phyloP scores from a whole-genome alignment of 2,329 filamentous ascomycete species.

The Cryphonectria japonica region DNA sequence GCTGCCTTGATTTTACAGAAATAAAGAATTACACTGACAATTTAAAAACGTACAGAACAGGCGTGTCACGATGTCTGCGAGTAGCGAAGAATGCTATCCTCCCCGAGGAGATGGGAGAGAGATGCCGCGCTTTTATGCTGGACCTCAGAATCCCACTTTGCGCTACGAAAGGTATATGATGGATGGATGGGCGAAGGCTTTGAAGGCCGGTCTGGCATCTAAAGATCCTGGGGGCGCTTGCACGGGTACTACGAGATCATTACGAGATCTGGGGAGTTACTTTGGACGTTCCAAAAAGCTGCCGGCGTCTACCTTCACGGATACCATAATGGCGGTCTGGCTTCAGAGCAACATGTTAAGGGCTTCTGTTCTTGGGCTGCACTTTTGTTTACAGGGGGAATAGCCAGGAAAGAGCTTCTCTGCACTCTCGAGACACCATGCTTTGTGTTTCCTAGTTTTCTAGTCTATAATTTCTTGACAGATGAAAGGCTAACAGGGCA shows the following conservation, averaged over 20 bases:
- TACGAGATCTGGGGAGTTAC: neutral
- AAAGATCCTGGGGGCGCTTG: neutral
- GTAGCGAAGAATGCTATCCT: neutral
- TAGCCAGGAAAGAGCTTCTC: no score
- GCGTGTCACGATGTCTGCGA: neutral
- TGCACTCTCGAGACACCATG: neutral
- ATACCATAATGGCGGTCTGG: neutral
- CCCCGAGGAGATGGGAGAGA: neutral
- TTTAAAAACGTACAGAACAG: neutral
- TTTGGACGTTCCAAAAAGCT: neutral
- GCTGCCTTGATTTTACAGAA: neutral
- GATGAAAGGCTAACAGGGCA: neutral
- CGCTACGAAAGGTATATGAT: neutral
- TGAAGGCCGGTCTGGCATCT: neutral
- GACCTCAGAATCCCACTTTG: neutral
- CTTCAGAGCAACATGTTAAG: neutral
- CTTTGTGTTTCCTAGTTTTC: neutral
- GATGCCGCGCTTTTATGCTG: neutral
- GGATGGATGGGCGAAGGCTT: neutral
- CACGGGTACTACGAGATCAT: neutral
- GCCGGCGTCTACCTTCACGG: neutral
- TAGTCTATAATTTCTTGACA: neutral
- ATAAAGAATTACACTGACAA: neutral
- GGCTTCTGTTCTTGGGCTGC: neutral
- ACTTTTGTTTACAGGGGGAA: no score